Evolutionary conservation across 73 alveolate genomes (phyloP).

Genomic region (Paramecium tetraurelia): DNA sequence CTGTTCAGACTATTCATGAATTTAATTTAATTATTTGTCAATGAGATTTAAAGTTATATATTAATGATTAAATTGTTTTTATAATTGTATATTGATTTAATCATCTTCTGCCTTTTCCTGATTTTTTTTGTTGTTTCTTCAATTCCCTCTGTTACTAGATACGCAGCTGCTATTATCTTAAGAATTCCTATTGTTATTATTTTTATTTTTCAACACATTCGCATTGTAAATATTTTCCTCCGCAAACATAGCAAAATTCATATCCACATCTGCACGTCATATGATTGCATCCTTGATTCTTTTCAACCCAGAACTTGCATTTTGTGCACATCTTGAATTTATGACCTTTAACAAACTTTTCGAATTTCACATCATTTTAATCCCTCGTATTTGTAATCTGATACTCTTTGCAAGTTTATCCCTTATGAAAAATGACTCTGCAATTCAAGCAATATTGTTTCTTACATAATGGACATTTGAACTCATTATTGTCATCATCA

Average conservation of each 20-base stretch:
- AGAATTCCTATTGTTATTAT: neutral
- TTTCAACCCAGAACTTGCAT: slow-evolving; percentile 72
- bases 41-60: neutral
- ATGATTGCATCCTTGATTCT: slow-evolving; percentile 68
- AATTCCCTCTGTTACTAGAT: neutral
- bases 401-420: slow-evolving; percentile 69
- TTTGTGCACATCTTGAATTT: slow-evolving; percentile 60
- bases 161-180: neutral
- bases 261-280: slow-evolving; percentile 74
- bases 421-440: slow-evolving; percentile 66
- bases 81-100: neutral
- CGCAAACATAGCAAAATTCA: slow-evolving; percentile 72
- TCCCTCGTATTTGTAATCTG: slow-evolving; percentile 52
- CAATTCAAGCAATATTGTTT: slow-evolving; percentile 76
- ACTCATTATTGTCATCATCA: slow-evolving; percentile 51
- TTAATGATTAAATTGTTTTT: neutral
- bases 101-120: neutral
- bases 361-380: slow-evolving; percentile 57
- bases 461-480: slow-evolving; percentile 68
- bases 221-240: slow-evolving; percentile 65
- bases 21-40: neutral
- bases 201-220: slow-evolving; percentile 52
- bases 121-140: neutral
- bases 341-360: slow-evolving; percentile 67
- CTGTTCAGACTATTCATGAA: neutral